phyloP scores from a whole-genome alignment of 345 rosid species.

The Salix suchowensis region DNA sequence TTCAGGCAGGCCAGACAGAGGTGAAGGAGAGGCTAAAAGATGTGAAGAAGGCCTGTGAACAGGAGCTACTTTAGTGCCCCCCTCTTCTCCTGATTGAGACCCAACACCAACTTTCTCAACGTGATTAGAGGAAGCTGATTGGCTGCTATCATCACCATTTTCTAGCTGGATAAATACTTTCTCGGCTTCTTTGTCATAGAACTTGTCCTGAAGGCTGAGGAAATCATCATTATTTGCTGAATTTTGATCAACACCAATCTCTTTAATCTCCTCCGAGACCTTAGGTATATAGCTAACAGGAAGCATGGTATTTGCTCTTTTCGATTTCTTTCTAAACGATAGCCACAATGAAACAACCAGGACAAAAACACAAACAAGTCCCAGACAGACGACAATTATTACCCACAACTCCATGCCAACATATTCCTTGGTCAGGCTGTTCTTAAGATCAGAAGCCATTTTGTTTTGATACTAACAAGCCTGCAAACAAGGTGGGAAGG shows the following conservation, averaged over 20 bases:
- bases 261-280: conserved; percentile 76
- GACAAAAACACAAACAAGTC: conserved; percentile 46
- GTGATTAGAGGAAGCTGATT: conserved; percentile 54
- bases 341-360: conserved; percentile 68
- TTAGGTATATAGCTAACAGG: conserved; percentile 46
- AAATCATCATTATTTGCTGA: conserved; percentile 51
- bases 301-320: conserved; percentile 39
- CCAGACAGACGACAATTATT: conserved; percentile 55
- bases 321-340: conserved; percentile 65
- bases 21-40: conserved; percentile 64
- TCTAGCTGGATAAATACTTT: conserved; percentile 47
- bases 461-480: conserved; percentile 22
- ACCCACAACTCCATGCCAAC: conserved; percentile 70
- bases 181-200: conserved; percentile 55
- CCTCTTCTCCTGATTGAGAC: conserved; percentile 50
- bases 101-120: conserved; percentile 41
- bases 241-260: conserved; percentile 71
- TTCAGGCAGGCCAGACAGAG: conserved; percentile 78
- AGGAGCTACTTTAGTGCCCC: conserved; percentile 27
- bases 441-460: conserved; percentile 66
- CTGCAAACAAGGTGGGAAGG: conserved; percentile 26
- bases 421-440: conserved; percentile 45
- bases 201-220: conserved; percentile 45
- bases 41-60: conserved; percentile 40
- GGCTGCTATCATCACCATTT: conserved; percentile 52